phyloP scores from a whole-genome alignment of 2,329 filamentous ascomycete species.

The Pyrenochaeta sp. region DNA sequence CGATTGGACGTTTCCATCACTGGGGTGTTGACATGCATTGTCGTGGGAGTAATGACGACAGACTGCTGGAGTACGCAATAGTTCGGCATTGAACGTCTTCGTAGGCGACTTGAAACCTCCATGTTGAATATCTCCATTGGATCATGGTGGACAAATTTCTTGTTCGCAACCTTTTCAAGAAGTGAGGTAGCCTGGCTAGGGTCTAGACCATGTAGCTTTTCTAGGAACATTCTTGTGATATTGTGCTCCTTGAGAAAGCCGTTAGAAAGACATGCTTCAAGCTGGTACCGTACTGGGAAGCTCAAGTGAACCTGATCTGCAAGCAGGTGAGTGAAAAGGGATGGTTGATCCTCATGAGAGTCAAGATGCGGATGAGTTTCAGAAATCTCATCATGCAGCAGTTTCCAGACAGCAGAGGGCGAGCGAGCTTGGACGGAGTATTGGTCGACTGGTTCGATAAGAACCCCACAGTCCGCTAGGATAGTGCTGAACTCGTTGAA shows the following conservation, averaged over 20 bases:
- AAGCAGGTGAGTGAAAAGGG: slow-evolving; percentile 42
- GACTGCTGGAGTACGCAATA: slow-evolving; percentile 81
- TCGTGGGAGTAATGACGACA: slow-evolving; percentile 82
- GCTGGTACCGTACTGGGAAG: slow-evolving; percentile 83
- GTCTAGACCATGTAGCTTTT: slow-evolving; percentile 63
- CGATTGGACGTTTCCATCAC: slow-evolving; percentile 87
- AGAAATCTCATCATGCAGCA: slow-evolving; percentile 40
- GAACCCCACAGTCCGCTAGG: slow-evolving; percentile 77
- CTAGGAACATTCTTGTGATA: slow-evolving; percentile 72
- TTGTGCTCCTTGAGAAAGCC: slow-evolving; percentile 78
- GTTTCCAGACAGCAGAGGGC: slow-evolving; percentile 25
- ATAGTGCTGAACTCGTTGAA: slow-evolving; percentile 59
- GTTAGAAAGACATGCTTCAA: slow-evolving; percentile 91
- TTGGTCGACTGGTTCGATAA: slow-evolving; percentile 52
- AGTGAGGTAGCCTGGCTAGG: slow-evolving; percentile 66
- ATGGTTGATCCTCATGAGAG: slow-evolving; percentile 5
- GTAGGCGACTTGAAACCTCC: slow-evolving; percentile 30
- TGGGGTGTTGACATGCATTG: slow-evolving; percentile 78
- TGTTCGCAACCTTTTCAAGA: slow-evolving; percentile 76
- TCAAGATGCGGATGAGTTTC: slow-evolving; percentile 32
- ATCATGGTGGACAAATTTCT: slow-evolving; percentile 67
- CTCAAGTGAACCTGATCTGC: slow-evolving; percentile 32
- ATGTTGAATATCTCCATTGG: slow-evolving; percentile 76
- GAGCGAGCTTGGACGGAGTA: slow-evolving; percentile 51
- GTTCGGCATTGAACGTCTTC: slow-evolving; percentile 65